Base-by-base conservation (phyloP, 345 rosid species). In the Combretum micranthum region DNA sequence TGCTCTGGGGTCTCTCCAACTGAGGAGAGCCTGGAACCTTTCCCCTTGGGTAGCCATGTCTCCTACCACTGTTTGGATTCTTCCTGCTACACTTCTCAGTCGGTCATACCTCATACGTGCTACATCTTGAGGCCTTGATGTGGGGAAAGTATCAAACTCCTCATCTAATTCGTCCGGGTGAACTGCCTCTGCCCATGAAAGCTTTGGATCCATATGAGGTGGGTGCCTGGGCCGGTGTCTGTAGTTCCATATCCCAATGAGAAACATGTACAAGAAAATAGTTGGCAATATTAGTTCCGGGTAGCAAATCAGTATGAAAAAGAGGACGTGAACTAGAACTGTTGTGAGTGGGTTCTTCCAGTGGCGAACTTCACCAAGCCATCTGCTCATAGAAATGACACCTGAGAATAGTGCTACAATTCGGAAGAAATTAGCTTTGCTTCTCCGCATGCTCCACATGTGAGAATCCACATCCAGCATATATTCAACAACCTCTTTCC, bases 391-490 rank as follows among this genome's bases (percentile, higher is more conserved):
- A 6, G 86, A 70, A 44, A 89, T 76, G 42, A 69, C 51, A 9
- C 89, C 83, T 3, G 95, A 84, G 67, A 89, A 76, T 20, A 86
- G 63, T 4, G 91, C 83, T 42, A 86, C 88, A 53, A 89, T 79
- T 48, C 97, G 72, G 71, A 89, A 89, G 78, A 89, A 89, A 73
- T 89, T 84, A 25, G 95, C 96, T 75, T 87, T 84, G 72, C 96
- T 87, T 63, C 96, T 80, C 63, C 96, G 73, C 92, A 87, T 80
- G 70, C 97, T 89, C 97, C 97, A 89, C 87, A 82, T 84, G 63
- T 89, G 95, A 11, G 96, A 86, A 67, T 86, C 96, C 60, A 86
- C 97, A 51, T 89, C 97, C n/a, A 89, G 77, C 97, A 86, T 84
- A 53, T 84, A 89, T 79, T 86, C 97, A 9, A 89, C 91, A 3